These are phyloP conservation scores for Trichosporon sp. DNA, from an alignment of 1,284 basidiomycete genomes.

Conservation along the genomic window DNA sequence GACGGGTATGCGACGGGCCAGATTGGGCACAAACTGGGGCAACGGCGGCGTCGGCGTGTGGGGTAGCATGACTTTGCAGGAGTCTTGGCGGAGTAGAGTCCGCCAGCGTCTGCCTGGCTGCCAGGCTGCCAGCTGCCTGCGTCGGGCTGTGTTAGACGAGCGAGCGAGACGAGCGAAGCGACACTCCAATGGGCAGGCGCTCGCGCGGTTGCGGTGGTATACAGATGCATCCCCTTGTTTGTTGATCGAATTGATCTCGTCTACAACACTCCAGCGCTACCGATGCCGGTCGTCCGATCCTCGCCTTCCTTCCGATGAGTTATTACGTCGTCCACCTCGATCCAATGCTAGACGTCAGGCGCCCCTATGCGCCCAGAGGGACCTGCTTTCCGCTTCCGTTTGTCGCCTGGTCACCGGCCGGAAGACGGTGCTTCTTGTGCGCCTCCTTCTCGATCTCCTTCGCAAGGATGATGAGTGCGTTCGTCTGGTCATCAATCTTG, in stretches of 20 bases:
- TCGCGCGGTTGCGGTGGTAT: neutral
- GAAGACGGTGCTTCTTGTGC: constrained; percentile 6
- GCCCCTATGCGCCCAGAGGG: constrained; percentile 4
- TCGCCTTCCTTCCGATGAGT: neutral
- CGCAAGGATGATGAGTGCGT: constrained; percentile 27
- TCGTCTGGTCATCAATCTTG: constrained; percentile 23
- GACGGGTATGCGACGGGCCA: neutral
- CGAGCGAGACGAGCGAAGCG: neutral
- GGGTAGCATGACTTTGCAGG: neutral
- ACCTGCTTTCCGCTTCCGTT: neutral
- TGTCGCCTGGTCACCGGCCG: neutral
- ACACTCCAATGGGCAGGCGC: neutral
- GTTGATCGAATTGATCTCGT: neutral
- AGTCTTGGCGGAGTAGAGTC: neutral
- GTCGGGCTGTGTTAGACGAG: neutral
- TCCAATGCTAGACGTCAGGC: neutral
- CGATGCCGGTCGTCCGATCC: neutral
- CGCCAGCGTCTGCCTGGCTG: no score
- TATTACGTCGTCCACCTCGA: neutral
- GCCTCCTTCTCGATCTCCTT: constrained; percentile 12
- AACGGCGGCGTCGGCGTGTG: neutral
- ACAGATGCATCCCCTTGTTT: neutral
- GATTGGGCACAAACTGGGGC: neutral
- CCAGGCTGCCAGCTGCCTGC: neutral
- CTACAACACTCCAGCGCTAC: neutral